A percentile compares a stretch with the other conserved stretches of the same genome.
Conservation (phyloP, 345 rosid genomes). For the rapeseed (Brassica napus) region Da-Ae NC_063448.1:49987001-49987500, state of each 20-base stretch:
- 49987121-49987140: conserved; percentile 52
- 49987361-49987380: conserved; percentile 68
- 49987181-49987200: conserved; percentile 71
- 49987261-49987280: conserved; percentile 71
- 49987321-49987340: conserved; percentile 59
- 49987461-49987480: conserved; percentile 66
- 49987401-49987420: conserved; percentile 50
- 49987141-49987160: conserved; percentile 55
- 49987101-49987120: conserved; percentile 38
- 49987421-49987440: conserved; percentile 46
- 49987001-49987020: conserved; percentile 55
- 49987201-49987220: conserved; percentile 73
- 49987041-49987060: conserved; percentile 47
- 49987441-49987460: conserved; percentile 48
- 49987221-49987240: conserved; percentile 56
- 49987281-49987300: conserved; percentile 69
- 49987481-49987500: conserved; percentile 76
- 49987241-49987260: conserved; percentile 71
- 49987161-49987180: conserved; percentile 63
- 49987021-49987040: conserved; percentile 46
- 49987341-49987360: conserved; percentile 49
- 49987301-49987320: conserved; percentile 72
- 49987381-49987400: conserved; percentile 82
- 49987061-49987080: conserved; percentile 44
- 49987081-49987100: conserved; percentile 68